phyloP scores from a whole-genome alignment of 805 yeast species.

The Metschnikowia hibisci region DNA sequence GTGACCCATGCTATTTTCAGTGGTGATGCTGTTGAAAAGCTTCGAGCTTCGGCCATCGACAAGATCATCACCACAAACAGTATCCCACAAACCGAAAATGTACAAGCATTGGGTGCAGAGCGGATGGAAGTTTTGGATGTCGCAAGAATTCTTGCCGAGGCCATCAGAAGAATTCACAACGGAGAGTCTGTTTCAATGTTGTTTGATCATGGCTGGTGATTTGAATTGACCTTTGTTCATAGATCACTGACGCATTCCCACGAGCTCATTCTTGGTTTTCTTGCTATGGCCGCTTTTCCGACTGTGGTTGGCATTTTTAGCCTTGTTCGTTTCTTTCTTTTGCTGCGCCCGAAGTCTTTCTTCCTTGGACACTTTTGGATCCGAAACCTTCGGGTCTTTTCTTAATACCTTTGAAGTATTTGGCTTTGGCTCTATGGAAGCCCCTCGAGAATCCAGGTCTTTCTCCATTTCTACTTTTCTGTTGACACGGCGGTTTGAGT shows the following conservation, averaged over 20 bases:
- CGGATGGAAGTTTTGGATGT: conserved; percentile 82
- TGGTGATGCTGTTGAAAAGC: conserved; percentile 81
- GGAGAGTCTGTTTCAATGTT: conserved; percentile 95
- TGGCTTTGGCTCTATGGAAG: conserved; percentile 12
- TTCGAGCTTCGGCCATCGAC: conserved; percentile 68
- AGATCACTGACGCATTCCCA: conserved; percentile 21
- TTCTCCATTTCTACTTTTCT: conserved; percentile 1
- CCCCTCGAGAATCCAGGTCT: not conserved
- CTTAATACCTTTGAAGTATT: conserved; percentile 11
- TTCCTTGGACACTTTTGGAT: not conserved
- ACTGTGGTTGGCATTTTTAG: conserved; percentile 59
- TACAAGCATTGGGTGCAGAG: conserved; percentile 46
- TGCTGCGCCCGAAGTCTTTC: conserved; percentile 2
- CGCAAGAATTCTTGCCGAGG: conserved; percentile 85
- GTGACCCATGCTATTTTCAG: conserved; percentile 92
- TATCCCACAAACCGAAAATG: conserved; percentile 74
- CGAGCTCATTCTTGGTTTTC: conserved; percentile 37
- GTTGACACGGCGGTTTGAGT: conserved; percentile 9
- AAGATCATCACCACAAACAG: conserved; percentile 85
- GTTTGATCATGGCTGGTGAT: conserved; percentile 74
- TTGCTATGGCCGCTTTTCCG: conserved; percentile 60
- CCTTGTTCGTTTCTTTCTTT: conserved; percentile 53
- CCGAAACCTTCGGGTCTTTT: not conserved
- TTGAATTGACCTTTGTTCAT: too few species aligned
- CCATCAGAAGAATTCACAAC: conserved; percentile 91